Percentiles rank a stretch among this genome's conserved stretches.
Evolutionary conservation across 495 filamentous ascomycete genomes (phyloP).

Genomic region (Astrothelium subdiscretum): DNA sequence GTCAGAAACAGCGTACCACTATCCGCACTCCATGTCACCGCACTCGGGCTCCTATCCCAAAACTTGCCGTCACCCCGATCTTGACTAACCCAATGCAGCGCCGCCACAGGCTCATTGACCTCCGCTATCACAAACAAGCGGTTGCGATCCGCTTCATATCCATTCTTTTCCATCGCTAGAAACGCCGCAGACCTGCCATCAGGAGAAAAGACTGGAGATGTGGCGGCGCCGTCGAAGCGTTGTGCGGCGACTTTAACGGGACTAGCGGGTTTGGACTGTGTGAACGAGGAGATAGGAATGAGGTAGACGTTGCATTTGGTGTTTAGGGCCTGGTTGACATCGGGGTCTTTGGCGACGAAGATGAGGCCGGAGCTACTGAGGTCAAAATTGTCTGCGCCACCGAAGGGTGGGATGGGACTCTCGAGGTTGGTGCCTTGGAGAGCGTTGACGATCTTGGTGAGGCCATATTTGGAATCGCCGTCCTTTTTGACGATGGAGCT

Average conservation of each 20-base stretch:
- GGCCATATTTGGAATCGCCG: conserved; percentile 21
- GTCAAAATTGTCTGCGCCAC: conserved; percentile 48
- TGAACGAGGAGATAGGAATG: conserved; percentile 50
- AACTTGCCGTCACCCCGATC: conserved; percentile 15
- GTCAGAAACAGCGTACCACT: not conserved
- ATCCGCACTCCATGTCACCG: not conserved
- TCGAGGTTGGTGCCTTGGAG: conserved; percentile 46
- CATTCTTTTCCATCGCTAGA: conserved; percentile 48
- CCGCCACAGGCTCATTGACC: conserved; percentile 37
- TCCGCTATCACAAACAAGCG: conserved; percentile 50
- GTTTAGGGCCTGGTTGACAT: conserved; percentile 62
- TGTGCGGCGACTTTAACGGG: conserved; percentile 37
- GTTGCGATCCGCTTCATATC: conserved; percentile 86
- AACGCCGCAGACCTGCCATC: conserved; percentile 67
- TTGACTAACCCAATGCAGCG: conserved; percentile 40
- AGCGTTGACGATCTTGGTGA: conserved; percentile 44
- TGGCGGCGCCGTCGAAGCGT: conserved; percentile 56
- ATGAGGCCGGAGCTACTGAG: conserved; percentile 48
- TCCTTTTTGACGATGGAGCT: conserved; percentile 37
- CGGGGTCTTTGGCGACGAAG: conserved; percentile 79
- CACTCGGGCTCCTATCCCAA: conserved; percentile 5
- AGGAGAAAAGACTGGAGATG: conserved; percentile 63
- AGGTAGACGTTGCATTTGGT: conserved; percentile 73
- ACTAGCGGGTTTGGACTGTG: conserved; percentile 9
- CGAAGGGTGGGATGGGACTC: conserved; percentile 51